Evolutionary conservation across 106 monocot species (phyloP).

Genomic region (Apostasia ramifera): DNA sequence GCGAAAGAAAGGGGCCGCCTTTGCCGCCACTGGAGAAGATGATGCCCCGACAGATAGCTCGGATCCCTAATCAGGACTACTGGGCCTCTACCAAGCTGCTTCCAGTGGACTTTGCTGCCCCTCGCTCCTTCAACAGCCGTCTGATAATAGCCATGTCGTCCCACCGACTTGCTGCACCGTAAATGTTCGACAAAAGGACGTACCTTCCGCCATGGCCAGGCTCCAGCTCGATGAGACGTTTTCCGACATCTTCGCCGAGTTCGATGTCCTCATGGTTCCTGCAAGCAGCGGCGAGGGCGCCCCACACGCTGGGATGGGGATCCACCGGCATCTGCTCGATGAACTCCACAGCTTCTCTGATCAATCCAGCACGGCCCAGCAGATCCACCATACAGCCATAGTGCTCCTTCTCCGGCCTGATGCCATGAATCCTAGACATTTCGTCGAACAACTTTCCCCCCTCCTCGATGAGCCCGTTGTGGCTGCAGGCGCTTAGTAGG

Average conservation of each 20-base stretch:
- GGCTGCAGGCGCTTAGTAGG: slow-evolving; percentile 52
- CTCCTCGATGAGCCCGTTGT: slow-evolving; percentile 49
- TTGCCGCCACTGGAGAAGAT: neutral
- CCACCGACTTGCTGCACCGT: slow-evolving; percentile 53
- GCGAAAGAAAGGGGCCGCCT: slow-evolving; percentile 31
- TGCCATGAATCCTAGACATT: slow-evolving; percentile 32
- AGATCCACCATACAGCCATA: slow-evolving; percentile 74
- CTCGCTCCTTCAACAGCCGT: slow-evolving; percentile 34
- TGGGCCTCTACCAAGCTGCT: slow-evolving; percentile 32
- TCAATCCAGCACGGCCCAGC: slow-evolving; percentile 50
- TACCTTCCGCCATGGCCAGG: slow-evolving; percentile 46
- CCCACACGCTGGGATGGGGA: slow-evolving; percentile 45
- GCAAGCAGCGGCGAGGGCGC: slow-evolving; percentile 59
- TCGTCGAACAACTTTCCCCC: slow-evolving; percentile 37
- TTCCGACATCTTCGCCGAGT: slow-evolving; percentile 42
- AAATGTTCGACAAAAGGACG: slow-evolving; percentile 52
- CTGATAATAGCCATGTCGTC: slow-evolving; percentile 46
- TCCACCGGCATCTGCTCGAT: slow-evolving; percentile 45
- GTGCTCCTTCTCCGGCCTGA: slow-evolving; percentile 51
- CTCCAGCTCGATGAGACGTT: slow-evolving; percentile 51
- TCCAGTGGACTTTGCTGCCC: slow-evolving; percentile 37
- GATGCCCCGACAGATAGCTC: neutral
- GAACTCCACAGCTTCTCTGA: slow-evolving; percentile 51
- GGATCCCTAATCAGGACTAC: no score
- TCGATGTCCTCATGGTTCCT: slow-evolving; percentile 41